Base-by-base conservation (phyloP, 768 basidiomycete species). In the Boletellus ananas region DNA sequence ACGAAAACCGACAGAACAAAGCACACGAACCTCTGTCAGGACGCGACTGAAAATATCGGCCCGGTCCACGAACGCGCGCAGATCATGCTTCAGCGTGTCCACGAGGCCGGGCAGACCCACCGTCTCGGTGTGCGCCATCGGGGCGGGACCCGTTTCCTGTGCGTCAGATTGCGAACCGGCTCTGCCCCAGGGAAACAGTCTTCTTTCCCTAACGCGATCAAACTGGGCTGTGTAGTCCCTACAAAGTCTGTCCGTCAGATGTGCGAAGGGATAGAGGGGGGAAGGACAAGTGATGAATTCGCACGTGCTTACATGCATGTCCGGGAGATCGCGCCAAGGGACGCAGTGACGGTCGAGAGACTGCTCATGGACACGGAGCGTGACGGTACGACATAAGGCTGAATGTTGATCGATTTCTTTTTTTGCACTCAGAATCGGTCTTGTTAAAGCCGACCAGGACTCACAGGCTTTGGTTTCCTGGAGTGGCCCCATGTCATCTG, bases 1-100 rank as follows among this genome's bases (percentile, higher is more conserved):
- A 25, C n/a, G n/a, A n/a, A n/a, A n/a, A n/a, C n/a, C n/a, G n/a
- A n/a, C n/a, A n/a, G n/a, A n/a, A n/a, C n/a, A n/a, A n/a, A n/a
- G n/a, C n/a, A 23, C 11, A 34, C 44, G 20, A 11, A 59, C 59
- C 59, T 60, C 59, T 34, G 33, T 20, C 25, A 60, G 45, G 23
- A 61, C 18, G 2, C 25, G 31, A 5, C 34, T 21, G 21, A 60
- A 61, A 13, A 61, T 27, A 12, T 52, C 43, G 14, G 54, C 4
- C 10, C 44, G 52, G 17, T 33, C 17, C 4, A 18, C 23, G 31
- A 60, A 60, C 21, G 43, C 13, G 16, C 52, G 31, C 17, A 60
- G 41, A 27, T 61, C 52, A 1, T 33, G 39, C 46, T 50, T 11
- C 29, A 60, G 56, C 0, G 43, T 10, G 7, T 44, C 42, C 3